Evolutionary conservation across 352 stramenopile species (phyloP), one percentile per base, ranked within the genome.

Genomic region (Pythium biforme): DNA sequence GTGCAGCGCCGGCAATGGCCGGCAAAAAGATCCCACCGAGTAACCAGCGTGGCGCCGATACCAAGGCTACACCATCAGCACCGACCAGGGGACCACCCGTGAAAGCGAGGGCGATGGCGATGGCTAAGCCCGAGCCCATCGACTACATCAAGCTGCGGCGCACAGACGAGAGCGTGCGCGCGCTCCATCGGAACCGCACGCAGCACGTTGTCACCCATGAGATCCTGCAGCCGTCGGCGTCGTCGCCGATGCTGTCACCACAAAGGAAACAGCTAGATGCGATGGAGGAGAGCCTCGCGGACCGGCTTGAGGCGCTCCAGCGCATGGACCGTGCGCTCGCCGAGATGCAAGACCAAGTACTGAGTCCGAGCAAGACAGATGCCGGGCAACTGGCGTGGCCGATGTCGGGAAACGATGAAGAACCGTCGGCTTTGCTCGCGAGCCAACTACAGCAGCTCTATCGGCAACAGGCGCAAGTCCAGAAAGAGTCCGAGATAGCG

Each of bases 61-160:
- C 4, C 19, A 62, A 43, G 33, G 26, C 41, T 0, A 39, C 27
- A 12, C 20, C 29, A 46, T 26, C 29, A 11, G 9, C n/a, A n/a
- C n/a, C n/a, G n/a, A n/a, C 37, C 37, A n/a, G 1, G 9, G 8
- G 9, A 12, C 31, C 31, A 11, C 31, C 31, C 8, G 8, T 11
- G 31, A 5, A 6, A 46, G n/a, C n/a, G 39, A 46, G 11, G 41
- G 26, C 26, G 7, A 11, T 39, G 19, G 15, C 23, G 52, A n/a
- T 43, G 14, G 17, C 53, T 3, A 55, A 34, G 0, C 70, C 71
- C 0, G 79, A 89, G 50, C 72, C 75, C 4, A 75, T 92, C 63
- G 76, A 90, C 61, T 92, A 90, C 72, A 54, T 92, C 14, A 75
- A 73, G 15, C 63, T 89, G 12, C 77, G 83, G 11, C 76, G 83